A percentile compares a stretch with the other conserved stretches of the same genome.
Conservation (phyloP, 345 rosid genomes). For the Murraya paniculata region DNA sequence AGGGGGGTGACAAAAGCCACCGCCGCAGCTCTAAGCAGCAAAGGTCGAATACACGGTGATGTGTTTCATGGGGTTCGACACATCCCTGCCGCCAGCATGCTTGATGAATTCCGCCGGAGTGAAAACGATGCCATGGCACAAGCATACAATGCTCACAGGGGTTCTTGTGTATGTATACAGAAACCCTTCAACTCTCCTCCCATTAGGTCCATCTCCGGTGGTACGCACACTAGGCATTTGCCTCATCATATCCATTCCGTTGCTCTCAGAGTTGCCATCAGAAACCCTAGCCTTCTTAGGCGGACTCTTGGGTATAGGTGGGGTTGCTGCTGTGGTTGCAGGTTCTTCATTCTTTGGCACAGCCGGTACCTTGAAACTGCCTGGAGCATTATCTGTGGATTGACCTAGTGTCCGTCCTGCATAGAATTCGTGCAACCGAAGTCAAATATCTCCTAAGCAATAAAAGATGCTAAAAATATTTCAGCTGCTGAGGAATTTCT, state of each 20-base stretch:
- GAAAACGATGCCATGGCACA: conserved; percentile 51
- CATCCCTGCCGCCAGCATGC: conserved; percentile 40
- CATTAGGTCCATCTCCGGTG: conserved; percentile 45
- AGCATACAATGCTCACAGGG: conserved; percentile 46
- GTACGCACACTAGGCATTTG: conserved; percentile 56
- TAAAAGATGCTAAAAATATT: background rate
- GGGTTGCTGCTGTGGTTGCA: background rate
- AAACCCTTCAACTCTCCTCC: conserved; percentile 45
- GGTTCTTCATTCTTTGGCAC: background rate
- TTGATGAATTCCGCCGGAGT: conserved; percentile 47
- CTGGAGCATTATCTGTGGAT: background rate
- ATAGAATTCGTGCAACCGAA: background rate
- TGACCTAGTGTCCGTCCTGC: background rate
- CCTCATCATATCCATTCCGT: conserved; percentile 28
- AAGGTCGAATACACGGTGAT: conserved; percentile 17
- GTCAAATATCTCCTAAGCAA: background rate
- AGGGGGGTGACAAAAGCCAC: too few species aligned
- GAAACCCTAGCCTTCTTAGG: conserved; percentile 20
- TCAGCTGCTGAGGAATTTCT: background rate
- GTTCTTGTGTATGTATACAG: conserved; percentile 37
- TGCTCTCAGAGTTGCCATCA: background rate
- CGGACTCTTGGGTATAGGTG: background rate
- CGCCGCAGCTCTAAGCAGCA: background rate
- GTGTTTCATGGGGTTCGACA: conserved; percentile 25
- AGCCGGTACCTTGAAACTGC: background rate